A percentile compares a stretch with the other conserved stretches of the same genome.
Conservation (phyloP, 306 rosid species). For the Cajanus cajan region DNA sequence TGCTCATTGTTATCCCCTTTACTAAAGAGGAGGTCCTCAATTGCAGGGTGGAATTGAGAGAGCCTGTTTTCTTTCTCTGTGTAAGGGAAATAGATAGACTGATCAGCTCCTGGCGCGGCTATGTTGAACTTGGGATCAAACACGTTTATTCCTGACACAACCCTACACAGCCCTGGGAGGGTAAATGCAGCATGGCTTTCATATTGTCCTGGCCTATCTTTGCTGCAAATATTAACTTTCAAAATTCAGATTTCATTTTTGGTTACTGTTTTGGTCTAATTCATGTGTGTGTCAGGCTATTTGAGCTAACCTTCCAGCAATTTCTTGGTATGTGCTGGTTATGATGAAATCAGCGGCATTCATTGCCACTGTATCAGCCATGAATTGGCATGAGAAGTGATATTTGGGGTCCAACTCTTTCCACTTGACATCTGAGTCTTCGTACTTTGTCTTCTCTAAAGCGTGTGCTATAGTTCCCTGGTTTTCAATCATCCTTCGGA, state of each 20-base stretch:
- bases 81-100: constrained; percentile 69
- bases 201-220: constrained; percentile 89
- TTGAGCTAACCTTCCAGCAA: constrained; percentile 83
- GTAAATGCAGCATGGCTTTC: constrained; percentile 89
- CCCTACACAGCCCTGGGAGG: constrained; percentile 89
- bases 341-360: constrained; percentile 90
- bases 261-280: neutral
- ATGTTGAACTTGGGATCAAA: constrained; percentile 95
- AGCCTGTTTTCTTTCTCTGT: constrained; percentile 56
- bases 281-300: neutral
- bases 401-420: constrained; percentile 86
- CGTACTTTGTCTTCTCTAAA: constrained; percentile 89
- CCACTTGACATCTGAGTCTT: constrained; percentile 90
- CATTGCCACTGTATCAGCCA: constrained; percentile 85
- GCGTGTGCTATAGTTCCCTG: constrained; percentile 96
- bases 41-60: constrained; percentile 54
- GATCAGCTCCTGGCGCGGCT: constrained; percentile 93
- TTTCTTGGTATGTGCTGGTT: constrained; percentile 93
- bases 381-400: constrained; percentile 94
- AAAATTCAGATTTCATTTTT: constrained; percentile 17
- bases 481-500: neutral
- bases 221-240: constrained; percentile 55
- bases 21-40: constrained; percentile 75
- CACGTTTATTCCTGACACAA: constrained; percentile 88
- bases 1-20: constrained; percentile 70